phyloP scores from a whole-genome alignment of 1,139 yeast species.

The Lodderomyces oxycetoniae region DNA sequence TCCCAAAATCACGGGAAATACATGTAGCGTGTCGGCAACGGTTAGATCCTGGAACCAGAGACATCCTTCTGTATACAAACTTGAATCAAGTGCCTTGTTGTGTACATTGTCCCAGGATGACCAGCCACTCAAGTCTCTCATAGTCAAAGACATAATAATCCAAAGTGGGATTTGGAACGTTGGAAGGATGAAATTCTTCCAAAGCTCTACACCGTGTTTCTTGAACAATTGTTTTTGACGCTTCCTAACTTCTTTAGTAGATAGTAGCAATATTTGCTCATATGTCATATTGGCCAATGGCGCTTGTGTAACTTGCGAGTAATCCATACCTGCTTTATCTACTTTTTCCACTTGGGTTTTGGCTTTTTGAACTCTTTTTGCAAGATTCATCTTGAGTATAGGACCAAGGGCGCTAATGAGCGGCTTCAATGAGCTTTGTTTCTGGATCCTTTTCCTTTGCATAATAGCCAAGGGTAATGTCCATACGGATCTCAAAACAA shows the following conservation, averaged over 20 bases:
- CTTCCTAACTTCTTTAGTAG: conserved; percentile 72
- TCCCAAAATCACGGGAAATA: conserved; percentile 70
- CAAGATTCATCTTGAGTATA: conserved; percentile 64
- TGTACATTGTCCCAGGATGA: conserved; percentile 44
- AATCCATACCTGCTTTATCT: not conserved
- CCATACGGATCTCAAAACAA: conserved; percentile 56
- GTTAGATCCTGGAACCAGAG: conserved; percentile 61
- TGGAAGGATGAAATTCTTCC: conserved; percentile 76
- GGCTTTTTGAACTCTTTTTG: conserved; percentile 47
- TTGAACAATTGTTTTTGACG: conserved; percentile 68
- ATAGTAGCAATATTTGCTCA: conserved; percentile 69
- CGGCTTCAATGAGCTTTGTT: conserved; percentile 67
- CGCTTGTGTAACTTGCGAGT: conserved; percentile 7
- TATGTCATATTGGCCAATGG: conserved; percentile 51
- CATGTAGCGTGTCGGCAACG: conserved; percentile 55
- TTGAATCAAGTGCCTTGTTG: conserved; percentile 50
- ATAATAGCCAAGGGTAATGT: conserved; percentile 76
- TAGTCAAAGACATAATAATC: conserved; percentile 71
- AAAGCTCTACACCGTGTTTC: conserved; percentile 63
- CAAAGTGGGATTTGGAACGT: conserved; percentile 84
- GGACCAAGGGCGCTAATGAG: conserved; percentile 73
- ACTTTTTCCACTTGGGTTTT: conserved; percentile 16
- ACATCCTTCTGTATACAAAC: conserved; percentile 51
- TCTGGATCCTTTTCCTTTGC: conserved; percentile 64
- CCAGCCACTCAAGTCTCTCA: conserved; percentile 78